Conservation (phyloP, 176 grass and related monocot genomes). For the Carex littledalei region DNA sequence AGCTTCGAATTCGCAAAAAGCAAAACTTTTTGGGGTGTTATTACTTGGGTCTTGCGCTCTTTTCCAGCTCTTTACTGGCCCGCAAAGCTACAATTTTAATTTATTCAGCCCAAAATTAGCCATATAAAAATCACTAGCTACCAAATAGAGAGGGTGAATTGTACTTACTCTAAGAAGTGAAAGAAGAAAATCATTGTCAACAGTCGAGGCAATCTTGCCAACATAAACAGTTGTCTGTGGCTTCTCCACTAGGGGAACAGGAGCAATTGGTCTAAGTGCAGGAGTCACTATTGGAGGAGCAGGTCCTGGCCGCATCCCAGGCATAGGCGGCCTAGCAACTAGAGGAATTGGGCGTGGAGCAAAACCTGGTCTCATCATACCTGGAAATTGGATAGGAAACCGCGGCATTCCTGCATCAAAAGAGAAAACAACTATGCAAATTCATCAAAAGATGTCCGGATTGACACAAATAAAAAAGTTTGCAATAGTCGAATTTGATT, state of each 20-base stretch:
- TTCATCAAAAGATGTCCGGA: slow-evolving; percentile 28
- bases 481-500: neutral
- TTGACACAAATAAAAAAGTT: neutral
- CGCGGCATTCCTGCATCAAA: slow-evolving; percentile 40
- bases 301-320: slow-evolving; percentile 24
- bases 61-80: slow-evolving; percentile 95
- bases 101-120: slow-evolving; percentile 6
- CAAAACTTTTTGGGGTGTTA: slow-evolving; percentile 81
- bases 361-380: slow-evolving; percentile 44
- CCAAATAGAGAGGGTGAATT: neutral
- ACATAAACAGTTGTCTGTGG: slow-evolving; percentile 96
- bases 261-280: slow-evolving; percentile 41
- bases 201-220: slow-evolving; percentile 86
- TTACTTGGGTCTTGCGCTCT: slow-evolving; percentile 93
- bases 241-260: slow-evolving; percentile 55
- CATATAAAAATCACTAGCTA: neutral
- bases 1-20: slow-evolving; percentile 97
- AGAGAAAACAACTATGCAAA: slow-evolving; percentile 39
- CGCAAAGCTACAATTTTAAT: slow-evolving; percentile 61
- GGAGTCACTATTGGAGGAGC: slow-evolving; percentile 36
- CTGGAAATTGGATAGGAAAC: slow-evolving; percentile 33
- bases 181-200: slow-evolving; percentile 93
- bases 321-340: slow-evolving; percentile 24
- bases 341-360: slow-evolving; percentile 34
- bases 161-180: slow-evolving; percentile 67